These are phyloP conservation scores for Populus alba DNA, from an alignment of 345 rosid genomes.

Conservation along the genomic window DNA sequence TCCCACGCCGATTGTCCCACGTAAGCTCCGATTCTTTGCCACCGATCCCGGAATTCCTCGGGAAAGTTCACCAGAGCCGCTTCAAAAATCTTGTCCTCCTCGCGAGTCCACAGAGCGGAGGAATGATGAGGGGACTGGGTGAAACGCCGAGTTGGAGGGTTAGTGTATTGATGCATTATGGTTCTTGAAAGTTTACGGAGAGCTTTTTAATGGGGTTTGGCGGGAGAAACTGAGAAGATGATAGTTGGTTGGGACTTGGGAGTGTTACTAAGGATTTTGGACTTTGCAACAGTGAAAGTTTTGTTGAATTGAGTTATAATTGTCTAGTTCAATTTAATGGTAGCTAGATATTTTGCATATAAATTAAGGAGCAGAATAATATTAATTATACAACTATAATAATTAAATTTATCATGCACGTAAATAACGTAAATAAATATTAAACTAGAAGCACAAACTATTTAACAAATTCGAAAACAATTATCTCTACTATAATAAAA, in stretches of 20 bases:
- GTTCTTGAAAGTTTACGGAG: background rate
- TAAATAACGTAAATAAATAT: too few relatives aligned
- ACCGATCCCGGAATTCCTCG: constrained; percentile 55
- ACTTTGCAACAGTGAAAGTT: background rate
- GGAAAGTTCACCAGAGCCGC: constrained; percentile 51
- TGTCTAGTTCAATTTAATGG: too few relatives aligned
- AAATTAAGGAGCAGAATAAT: too few relatives aligned
- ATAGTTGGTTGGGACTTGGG: background rate
- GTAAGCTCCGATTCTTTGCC: constrained; percentile 55
- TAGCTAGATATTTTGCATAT: too few relatives aligned
- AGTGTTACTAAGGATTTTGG: background rate
- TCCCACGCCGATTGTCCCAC: constrained; percentile 46
- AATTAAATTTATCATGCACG: too few relatives aligned
- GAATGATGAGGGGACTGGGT: background rate
- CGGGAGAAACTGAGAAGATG: constrained; percentile 4
- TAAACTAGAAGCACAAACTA: too few relatives aligned
- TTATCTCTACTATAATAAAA: too few relatives aligned
- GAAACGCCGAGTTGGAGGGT: background rate
- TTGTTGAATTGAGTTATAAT: background rate
- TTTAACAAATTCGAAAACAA: too few relatives aligned
- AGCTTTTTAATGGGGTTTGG: background rate
- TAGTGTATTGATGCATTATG: constrained; percentile 12
- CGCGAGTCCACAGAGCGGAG: constrained; percentile 43
- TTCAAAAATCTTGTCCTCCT: constrained; percentile 74
- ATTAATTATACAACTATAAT: too few relatives aligned